Conservation (phyloP, 768 basidiomycete species). For the Udeniomyces megalosporus region DNA sequence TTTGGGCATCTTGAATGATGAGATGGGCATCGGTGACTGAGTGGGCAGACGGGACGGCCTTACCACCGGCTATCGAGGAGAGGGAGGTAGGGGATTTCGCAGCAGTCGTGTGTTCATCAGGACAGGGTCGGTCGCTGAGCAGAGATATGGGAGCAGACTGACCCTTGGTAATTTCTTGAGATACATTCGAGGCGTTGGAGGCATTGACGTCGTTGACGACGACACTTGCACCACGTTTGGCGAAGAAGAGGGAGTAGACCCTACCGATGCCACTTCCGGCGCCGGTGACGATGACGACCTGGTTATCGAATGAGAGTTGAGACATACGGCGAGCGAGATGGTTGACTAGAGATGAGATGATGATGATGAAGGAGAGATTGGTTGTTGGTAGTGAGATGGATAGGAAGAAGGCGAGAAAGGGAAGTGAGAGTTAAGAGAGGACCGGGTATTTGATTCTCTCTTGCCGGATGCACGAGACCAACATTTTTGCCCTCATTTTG, state of each 20-base stretch:
- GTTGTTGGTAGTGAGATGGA: not conserved
- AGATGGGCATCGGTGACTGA: constrained; percentile 9
- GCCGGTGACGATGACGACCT: constrained; percentile 87
- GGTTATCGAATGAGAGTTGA: constrained; percentile 35
- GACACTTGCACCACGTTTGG: constrained; percentile 80
- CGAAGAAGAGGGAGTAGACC: constrained; percentile 78
- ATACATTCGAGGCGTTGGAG: constrained; percentile 77
- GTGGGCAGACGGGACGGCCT: constrained; percentile 41
- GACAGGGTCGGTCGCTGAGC: too few species aligned
- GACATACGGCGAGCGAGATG: too few species aligned
- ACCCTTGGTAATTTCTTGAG: constrained; percentile 74
- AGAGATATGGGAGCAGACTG: constrained; percentile 18
- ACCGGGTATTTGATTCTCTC: too few species aligned
- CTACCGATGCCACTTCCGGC: constrained; percentile 89
- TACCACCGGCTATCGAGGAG: constrained; percentile 72
- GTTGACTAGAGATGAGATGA: too few species aligned
- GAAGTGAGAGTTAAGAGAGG: too few species aligned
- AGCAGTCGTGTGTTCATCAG: too few species aligned
- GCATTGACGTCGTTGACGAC: constrained; percentile 89
- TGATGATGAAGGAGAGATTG: not conserved
- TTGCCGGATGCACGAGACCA: constrained; percentile 18
- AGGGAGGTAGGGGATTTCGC: not conserved
- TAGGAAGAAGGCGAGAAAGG: not conserved
- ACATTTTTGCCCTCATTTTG: constrained; percentile 41
- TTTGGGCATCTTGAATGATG: constrained; percentile 20